Evolutionary conservation across 768 basidiomycete species (phyloP).

Genomic region (Boletus barrowsii): DNA sequence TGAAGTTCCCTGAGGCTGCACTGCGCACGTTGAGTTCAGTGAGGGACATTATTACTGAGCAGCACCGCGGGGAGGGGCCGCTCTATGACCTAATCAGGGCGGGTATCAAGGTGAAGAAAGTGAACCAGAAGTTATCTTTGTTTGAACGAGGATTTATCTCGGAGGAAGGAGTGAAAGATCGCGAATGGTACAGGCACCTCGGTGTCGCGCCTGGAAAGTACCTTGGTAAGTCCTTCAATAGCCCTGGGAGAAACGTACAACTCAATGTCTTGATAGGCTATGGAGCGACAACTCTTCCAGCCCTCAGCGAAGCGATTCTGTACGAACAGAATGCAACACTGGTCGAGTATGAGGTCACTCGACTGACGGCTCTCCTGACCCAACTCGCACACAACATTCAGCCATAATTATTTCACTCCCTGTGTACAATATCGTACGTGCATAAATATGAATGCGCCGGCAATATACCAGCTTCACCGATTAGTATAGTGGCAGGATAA

Average conservation of each 20-base stretch:
- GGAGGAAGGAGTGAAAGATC: slow-evolving; percentile 69
- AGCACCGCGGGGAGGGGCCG: slow-evolving; percentile 24
- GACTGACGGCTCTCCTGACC: slow-evolving; percentile 54
- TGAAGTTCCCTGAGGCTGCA: not conserved
- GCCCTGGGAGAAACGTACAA: not conserved
- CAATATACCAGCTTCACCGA: too few relatives aligned
- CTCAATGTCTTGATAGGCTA: slow-evolving; percentile 47
- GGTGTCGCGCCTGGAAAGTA: slow-evolving; percentile 86
- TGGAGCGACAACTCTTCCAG: slow-evolving; percentile 83
- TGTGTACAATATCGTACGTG: not conserved
- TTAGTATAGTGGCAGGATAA: not conserved
- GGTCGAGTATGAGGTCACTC: slow-evolving; percentile 56
- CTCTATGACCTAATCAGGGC: slow-evolving; percentile 51
- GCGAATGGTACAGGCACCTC: slow-evolving; percentile 85
- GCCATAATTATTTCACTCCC: slow-evolving; percentile 2
- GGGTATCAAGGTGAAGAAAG: slow-evolving; percentile 52
- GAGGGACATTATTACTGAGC: not conserved
- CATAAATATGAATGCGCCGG: not conserved
- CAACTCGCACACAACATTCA: slow-evolving; percentile 41
- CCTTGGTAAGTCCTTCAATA: slow-evolving; percentile 51
- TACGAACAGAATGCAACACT: slow-evolving; percentile 62
- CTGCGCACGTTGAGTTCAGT: not conserved
- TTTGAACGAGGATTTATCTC: slow-evolving; percentile 84
- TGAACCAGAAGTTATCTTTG: slow-evolving; percentile 62
- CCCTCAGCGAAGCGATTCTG: slow-evolving; percentile 71